Base-by-base conservation (phyloP, 1,139 yeast genomes). In the Suhomyces bokatorum region DNA sequence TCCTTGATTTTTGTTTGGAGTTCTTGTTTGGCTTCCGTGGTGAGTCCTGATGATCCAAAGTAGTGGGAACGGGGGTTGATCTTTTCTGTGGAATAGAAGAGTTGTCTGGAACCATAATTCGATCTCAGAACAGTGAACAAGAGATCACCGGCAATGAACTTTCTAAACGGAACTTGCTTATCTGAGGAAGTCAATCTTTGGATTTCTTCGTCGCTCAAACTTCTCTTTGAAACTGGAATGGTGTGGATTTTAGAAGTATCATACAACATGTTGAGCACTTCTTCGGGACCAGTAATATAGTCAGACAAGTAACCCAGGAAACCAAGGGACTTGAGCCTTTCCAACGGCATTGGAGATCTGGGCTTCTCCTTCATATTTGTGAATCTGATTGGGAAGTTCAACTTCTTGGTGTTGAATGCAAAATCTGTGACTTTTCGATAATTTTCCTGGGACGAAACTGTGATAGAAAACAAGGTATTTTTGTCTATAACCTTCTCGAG, bases 301-400 rank as follows among this genome's bases (percentile, higher is more conserved):
- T 93, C 97, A 1, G 80, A 66, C 31, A 90, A 57, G 55, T 79
- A 87, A 0, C 96, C 95, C 48, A 87, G 96, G 62, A 93, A 88
- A 0, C 97, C 97, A 24, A 67, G 62, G 1, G 53, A 37, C 30
- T 53, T 56, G 5, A 90, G 54, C 67, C 61, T 8, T 67, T 73
- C 8, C 48, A 50, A 0, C 73, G 62, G 52, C 9, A 37, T 44
- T 29, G 28, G 43, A 32, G 43, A 62, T 26, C 42, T 42, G 6
- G 54, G 55, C 9, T 49, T 41, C 10, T 32, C 46, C 4, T 39
- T 44, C 2, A 47, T 39, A 14, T 52, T 47, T 1, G 56, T 53
- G 8, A 66, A 56, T 61, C 78, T 70, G 44, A 65, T 55, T 2
- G 78, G 77, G 16, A 68, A 62, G 52, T 72, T 73, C 37, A 57